Evolutionary conservation across 768 basidiomycete genomes (phyloP).

Genomic region (Auriscalpium microsporum): DNA sequence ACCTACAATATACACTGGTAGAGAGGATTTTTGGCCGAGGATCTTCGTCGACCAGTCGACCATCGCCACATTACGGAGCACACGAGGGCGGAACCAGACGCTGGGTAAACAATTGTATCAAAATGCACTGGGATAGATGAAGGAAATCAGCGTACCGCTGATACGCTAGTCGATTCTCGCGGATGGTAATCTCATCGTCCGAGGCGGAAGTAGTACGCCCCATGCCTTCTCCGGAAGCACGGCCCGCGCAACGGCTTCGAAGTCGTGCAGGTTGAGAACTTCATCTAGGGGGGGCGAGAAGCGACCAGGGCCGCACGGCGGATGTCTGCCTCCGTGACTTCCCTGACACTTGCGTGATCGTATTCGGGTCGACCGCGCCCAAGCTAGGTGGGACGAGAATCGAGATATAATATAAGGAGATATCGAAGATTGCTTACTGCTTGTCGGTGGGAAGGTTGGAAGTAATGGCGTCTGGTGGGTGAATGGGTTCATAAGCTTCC

Average conservation of each 20-base stretch:
- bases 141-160: slow-evolving; percentile 47
- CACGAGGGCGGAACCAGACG: slow-evolving; percentile 23
- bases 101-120: not conserved
- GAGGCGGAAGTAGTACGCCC: slow-evolving; percentile 96
- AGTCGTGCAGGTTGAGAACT: slow-evolving; percentile 86
- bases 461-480: slow-evolving; percentile 74
- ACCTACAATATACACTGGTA: slow-evolving; percentile 74
- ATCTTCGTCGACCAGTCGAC: slow-evolving; percentile 81
- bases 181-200: slow-evolving; percentile 83
- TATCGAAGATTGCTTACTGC: slow-evolving; percentile 29
- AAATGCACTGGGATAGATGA: not conserved
- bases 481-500: slow-evolving; percentile 75
- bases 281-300: slow-evolving; percentile 65
- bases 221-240: slow-evolving; percentile 82
- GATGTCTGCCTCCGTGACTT: slow-evolving; percentile 61
- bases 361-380: slow-evolving; percentile 61
- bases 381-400: slow-evolving; percentile 26
- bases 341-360: slow-evolving; percentile 51
- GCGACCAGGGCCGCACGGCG: slow-evolving; percentile 51
- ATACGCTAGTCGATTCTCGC: slow-evolving; percentile 85
- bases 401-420: not conserved
- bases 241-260: slow-evolving; percentile 78
- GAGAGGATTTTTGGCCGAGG: slow-evolving; percentile 60
- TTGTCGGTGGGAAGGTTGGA: slow-evolving; percentile 73
- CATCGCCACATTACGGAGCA: slow-evolving; percentile 69